Evolutionary conservation across 768 basidiomycete species (phyloP).

Genomic region (Rhodotorula babjevae): DNA sequence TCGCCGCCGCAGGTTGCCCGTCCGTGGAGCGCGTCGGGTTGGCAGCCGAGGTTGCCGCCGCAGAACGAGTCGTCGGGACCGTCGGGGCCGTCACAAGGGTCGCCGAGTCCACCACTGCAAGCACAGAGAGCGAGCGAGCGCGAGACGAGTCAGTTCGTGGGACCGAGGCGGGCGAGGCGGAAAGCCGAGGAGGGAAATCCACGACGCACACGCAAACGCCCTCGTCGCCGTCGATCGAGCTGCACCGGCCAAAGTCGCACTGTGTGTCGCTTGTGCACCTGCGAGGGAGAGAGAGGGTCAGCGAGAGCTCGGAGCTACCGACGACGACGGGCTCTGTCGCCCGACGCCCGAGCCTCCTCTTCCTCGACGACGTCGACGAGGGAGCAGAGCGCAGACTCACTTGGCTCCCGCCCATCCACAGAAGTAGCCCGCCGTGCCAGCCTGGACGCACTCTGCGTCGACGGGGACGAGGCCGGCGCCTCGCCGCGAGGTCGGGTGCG

Average conservation of each 20-base stretch:
- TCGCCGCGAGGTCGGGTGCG: conserved; percentile 2
- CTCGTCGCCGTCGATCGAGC: neutral
- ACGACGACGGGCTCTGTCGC: neutral
- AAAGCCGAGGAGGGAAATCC: no score
- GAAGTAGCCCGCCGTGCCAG: neutral
- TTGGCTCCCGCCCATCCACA: conserved; percentile 22
- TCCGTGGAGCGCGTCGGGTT: conserved; percentile 2
- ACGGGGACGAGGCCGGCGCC: conserved; percentile 8
- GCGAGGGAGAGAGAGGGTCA: neutral
- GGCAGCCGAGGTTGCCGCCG: conserved; percentile 22
- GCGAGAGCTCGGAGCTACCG: neutral
- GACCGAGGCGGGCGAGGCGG: no score
- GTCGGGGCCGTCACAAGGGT: conserved; percentile 21
- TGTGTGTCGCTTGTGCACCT: conserved; percentile 21
- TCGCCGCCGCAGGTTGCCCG: conserved; percentile 20
- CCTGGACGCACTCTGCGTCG: conserved; percentile 11
- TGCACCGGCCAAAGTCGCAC: conserved; percentile 28
- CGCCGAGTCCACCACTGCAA: conserved; percentile 24
- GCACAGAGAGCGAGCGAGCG: neutral
- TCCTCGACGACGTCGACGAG: no score
- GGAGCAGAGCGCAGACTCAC: neutral
- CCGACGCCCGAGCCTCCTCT: no score
- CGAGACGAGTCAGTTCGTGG: neutral
- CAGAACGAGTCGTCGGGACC: conserved; percentile 29
- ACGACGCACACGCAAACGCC: conserved; percentile 18